Conservation (phyloP, 164 flowering plant genomes). For the Brasenia schreberi region DNA sequence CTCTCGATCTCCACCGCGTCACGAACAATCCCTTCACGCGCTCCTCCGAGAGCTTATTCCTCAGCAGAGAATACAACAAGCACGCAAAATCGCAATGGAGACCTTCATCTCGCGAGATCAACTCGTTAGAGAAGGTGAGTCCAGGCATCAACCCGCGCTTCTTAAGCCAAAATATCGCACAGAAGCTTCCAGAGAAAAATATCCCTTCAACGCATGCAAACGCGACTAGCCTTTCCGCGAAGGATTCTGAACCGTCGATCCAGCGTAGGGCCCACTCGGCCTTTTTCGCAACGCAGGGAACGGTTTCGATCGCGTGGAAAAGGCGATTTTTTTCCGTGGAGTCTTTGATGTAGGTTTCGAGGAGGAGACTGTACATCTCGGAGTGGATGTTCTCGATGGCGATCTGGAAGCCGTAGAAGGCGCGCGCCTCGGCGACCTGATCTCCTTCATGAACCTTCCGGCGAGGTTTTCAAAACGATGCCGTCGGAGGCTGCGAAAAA, state of each 20-base stretch:
- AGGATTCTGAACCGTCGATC: constrained; percentile 67
- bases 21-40: constrained; percentile 36
- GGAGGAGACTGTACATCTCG: constrained; percentile 72
- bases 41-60: constrained; percentile 41
- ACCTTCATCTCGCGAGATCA: constrained; percentile 81
- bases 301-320: constrained; percentile 73
- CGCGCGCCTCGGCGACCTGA: constrained; percentile 76
- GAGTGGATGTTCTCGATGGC: constrained; percentile 93
- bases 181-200: constrained; percentile 87
- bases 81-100: constrained; percentile 88
- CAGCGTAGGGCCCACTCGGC: constrained; percentile 83
- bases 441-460: constrained; percentile 69
- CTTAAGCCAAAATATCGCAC: constrained; percentile 83
- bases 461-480: constrained; percentile 88
- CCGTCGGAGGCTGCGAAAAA: constrained; percentile 94
- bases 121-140: constrained; percentile 74
- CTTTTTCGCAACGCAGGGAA: constrained; percentile 63
- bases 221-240: constrained; percentile 65
- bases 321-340: constrained; percentile 39
- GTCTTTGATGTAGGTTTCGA: constrained; percentile 65
- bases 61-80: constrained; percentile 39
- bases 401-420: constrained; percentile 86
- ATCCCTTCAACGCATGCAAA: constrained; percentile 84
- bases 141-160: constrained; percentile 91
- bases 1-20: constrained; percentile 85